Base-by-base conservation (phyloP, 257 asterid genomes). In the Eucommia ulmoides region DNA sequence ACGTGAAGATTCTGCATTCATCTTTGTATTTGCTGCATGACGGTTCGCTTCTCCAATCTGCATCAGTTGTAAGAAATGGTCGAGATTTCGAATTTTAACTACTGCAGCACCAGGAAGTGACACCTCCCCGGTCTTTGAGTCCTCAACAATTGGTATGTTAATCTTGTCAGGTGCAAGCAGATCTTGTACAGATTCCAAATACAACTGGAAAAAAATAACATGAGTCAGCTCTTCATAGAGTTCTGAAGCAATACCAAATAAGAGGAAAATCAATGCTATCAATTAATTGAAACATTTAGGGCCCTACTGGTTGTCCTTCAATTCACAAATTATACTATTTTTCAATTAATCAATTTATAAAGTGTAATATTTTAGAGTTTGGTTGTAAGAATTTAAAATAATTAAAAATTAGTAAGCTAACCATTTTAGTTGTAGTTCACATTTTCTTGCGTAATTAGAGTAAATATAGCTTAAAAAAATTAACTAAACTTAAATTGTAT, bases 111-210 rank as follows among this genome's bases (percentile, higher is more conserved):
- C 91, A 45, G 93, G 86, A 47, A 79, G 89, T 19, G 76, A 66
- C 33, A 87, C 76, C 79, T 87, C 93, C 62, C 96, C 94, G 19
- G 78, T 87, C 71, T 63, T 87, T 58, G 87, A 83, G 64, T 87
- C 94, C 71, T 87, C 94, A 47, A 71, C 79, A 20, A 87, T 79
- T 15, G 91, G 84, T 42, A 87, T 83, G 67, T 73, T 87, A 22
- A 66, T 76, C 71, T 73, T 87, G 54, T 83, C 91, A 15, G 96
- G 94, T 51, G 87, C 84, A 61, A 87, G 94, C 72, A 87, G 76
- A 87, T 87, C 96, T 76, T 87, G 96, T 64, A 87, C 65, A 24
- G 85, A 78, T 67, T 87, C 96, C 93, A 78, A 74, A 81, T 87
- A 87, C 26, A 87, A 64, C 96, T 87, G 68, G 61, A 64, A 29